Evolutionary conservation across 1,284 basidiomycete genomes (phyloP).

Genomic region (Ustilago esculenta): DNA sequence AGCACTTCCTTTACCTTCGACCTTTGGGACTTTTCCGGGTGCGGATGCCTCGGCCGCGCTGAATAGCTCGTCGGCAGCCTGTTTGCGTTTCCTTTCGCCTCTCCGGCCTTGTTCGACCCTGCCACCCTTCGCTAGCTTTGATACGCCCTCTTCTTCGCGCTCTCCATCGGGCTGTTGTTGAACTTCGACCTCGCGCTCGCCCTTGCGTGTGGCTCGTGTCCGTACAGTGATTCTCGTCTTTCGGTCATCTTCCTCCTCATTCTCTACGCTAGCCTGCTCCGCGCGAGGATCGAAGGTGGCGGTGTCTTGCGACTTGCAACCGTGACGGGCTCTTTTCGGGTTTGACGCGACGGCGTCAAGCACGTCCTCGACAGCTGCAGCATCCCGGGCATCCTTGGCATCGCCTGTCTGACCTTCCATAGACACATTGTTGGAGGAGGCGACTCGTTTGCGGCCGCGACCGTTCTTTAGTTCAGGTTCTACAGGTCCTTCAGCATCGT

Average conservation of each 20-base stretch:
- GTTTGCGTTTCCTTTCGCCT: constrained; percentile 23
- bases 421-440: neutral
- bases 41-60: constrained; percentile 1
- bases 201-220: neutral
- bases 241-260: constrained; percentile 4
- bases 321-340: constrained; percentile 11
- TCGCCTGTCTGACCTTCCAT: neutral
- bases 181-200: constrained; percentile 7
- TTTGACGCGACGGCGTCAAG: neutral
- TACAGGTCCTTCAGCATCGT: neutral
- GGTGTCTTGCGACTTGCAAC: constrained; percentile 14
- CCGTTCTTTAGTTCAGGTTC: constrained; percentile 10
- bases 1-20: constrained; percentile 4
- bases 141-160: neutral
- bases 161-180: constrained; percentile 1
- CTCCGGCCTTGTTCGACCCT: constrained; percentile 5
- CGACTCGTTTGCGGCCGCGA: constrained; percentile 17
- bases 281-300: neutral
- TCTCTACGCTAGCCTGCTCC: neutral
- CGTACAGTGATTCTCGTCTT: neutral
- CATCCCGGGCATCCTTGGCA: constrained; percentile 8
- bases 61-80: neutral
- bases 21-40: constrained; percentile 3
- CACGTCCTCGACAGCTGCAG: constrained; percentile 12
- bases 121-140: too few species aligned